Conservation (phyloP, 345 rosid genomes). For the Gossypium anomalum region DNA sequence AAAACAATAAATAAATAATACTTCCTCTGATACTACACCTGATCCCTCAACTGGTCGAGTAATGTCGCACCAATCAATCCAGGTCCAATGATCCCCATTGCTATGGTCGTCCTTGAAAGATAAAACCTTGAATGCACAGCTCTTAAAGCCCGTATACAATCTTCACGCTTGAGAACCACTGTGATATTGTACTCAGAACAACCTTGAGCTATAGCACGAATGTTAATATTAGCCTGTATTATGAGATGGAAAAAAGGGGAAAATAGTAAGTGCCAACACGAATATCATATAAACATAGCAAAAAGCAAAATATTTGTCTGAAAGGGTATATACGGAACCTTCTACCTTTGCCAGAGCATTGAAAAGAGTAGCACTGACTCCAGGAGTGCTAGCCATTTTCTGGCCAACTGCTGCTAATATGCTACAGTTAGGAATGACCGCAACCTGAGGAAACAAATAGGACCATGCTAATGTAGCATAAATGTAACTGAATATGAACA, state of each 20-base stretch:
- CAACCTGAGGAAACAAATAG: slow-evolving; percentile 51
- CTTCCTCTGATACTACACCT: slow-evolving; percentile 39
- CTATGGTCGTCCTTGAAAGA: slow-evolving; percentile 86
- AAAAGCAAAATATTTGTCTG: not conserved
- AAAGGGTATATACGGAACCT: not conserved
- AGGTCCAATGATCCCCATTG: slow-evolving; percentile 93
- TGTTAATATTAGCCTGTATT: slow-evolving; percentile 87
- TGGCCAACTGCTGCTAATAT: slow-evolving; percentile 96
- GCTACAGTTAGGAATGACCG: slow-evolving; percentile 80
- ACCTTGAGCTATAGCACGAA: slow-evolving; percentile 99
- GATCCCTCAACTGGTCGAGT: slow-evolving; percentile 94
- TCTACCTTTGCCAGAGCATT: slow-evolving; percentile 91
- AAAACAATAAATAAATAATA: not conserved
- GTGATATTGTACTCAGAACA: slow-evolving; percentile 97
- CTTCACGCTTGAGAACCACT: slow-evolving; percentile 82
- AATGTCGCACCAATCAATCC: slow-evolving; percentile 92
- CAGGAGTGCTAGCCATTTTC: slow-evolving; percentile 99
- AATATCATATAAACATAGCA: not conserved
- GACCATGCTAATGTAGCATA: slow-evolving; percentile 10
- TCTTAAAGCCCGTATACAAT: slow-evolving; percentile 85
- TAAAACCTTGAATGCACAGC: slow-evolving; percentile 98
- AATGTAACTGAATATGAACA: not conserved
- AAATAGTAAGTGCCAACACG: not conserved
- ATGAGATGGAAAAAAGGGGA: slow-evolving; percentile 3
- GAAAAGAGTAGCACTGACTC: slow-evolving; percentile 96